phyloP scores from a whole-genome alignment of 2,329 filamentous ascomycete genomes.

The Microdochium paspali region DNA sequence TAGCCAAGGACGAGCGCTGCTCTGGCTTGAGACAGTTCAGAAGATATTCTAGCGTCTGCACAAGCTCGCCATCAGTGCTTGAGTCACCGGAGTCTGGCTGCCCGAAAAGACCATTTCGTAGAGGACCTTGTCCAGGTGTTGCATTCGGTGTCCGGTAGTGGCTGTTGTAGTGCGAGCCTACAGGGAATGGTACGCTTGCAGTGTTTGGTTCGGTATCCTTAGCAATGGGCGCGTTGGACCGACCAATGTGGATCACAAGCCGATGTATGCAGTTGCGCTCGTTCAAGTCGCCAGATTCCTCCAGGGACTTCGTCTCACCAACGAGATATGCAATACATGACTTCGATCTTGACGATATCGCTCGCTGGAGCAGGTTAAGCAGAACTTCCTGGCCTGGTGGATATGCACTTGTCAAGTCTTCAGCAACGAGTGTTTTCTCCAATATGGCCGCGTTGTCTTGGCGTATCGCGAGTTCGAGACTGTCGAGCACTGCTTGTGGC shows the following conservation, averaged over 20 bases:
- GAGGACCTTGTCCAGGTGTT: conserved; percentile 37
- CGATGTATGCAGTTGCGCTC: conserved; percentile 89
- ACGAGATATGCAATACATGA: conserved; percentile 65
- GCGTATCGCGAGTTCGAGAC: conserved; percentile 62
- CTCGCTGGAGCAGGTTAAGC: conserved; percentile 70
- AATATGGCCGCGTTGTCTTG: conserved; percentile 54
- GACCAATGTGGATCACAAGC: conserved; percentile 83
- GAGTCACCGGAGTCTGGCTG: conserved; percentile 50
- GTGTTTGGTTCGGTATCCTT: conserved; percentile 42
- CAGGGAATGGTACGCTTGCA: conserved; percentile 30
- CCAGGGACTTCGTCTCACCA: conserved; percentile 57
- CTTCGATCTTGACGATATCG: conserved; percentile 61
- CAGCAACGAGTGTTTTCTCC: conserved; percentile 45
- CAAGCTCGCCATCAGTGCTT: conserved; percentile 62
- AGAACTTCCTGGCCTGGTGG: conserved; percentile 55
- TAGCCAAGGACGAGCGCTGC: conserved; percentile 59
- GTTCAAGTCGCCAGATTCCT: conserved; percentile 89
- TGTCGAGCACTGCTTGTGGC: conserved; percentile 58
- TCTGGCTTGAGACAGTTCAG: conserved; percentile 58
- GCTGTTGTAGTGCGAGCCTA: conserved; percentile 45
- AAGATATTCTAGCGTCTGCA: conserved; percentile 53
- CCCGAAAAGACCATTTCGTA: conserved; percentile 34
- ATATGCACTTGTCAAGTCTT: conserved; percentile 43
- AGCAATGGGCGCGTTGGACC: conserved; percentile 45
- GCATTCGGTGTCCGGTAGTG: conserved; percentile 75